A percentile compares a stretch with the other conserved stretches of the same genome.
Evolutionary conservation across 805 yeast genomes (phyloP).

Genomic region (Saccharomycopsis sp.): DNA sequence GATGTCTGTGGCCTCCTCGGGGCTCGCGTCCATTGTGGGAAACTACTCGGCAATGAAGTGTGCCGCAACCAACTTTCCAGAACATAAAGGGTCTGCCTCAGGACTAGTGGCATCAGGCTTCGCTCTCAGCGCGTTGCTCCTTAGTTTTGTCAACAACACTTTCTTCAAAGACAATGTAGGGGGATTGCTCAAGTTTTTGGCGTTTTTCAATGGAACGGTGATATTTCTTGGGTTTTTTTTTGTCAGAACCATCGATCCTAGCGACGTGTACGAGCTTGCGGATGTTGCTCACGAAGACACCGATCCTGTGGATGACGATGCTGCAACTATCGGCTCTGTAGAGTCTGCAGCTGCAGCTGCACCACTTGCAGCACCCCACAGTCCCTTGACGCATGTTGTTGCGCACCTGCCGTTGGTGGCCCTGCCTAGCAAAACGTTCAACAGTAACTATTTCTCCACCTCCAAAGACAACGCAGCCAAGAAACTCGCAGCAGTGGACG

Average conservation of each 20-base stretch:
- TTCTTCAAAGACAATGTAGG: constrained; percentile 47
- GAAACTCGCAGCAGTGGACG: background rate
- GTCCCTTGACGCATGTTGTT: background rate
- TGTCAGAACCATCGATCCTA: constrained; percentile 30
- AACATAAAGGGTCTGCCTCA: constrained; percentile 63
- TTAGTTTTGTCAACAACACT: constrained; percentile 49
- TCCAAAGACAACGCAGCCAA: background rate
- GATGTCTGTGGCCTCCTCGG: constrained; percentile 8
- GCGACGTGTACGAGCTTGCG: background rate
- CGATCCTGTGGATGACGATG: background rate
- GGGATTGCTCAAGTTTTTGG: constrained; percentile 49
- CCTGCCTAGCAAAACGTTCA: background rate
- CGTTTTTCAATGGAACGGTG: constrained; percentile 42
- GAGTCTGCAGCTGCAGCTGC: background rate
- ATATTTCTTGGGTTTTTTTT: constrained; percentile 42
- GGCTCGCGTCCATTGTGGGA: constrained; percentile 16
- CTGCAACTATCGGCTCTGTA: constrained; percentile 5
- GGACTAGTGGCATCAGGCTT: constrained; percentile 62
- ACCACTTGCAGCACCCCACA: background rate
- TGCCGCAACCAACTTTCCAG: constrained; percentile 59
- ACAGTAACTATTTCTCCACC: background rate
- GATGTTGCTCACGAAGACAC: background rate
- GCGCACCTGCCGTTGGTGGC: background rate
- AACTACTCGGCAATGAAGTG: constrained; percentile 36
- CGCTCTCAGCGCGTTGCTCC: constrained; percentile 65